Conservation (phyloP, 2,329 filamentous ascomycete genomes). For the Xylariales sp. region DNA sequence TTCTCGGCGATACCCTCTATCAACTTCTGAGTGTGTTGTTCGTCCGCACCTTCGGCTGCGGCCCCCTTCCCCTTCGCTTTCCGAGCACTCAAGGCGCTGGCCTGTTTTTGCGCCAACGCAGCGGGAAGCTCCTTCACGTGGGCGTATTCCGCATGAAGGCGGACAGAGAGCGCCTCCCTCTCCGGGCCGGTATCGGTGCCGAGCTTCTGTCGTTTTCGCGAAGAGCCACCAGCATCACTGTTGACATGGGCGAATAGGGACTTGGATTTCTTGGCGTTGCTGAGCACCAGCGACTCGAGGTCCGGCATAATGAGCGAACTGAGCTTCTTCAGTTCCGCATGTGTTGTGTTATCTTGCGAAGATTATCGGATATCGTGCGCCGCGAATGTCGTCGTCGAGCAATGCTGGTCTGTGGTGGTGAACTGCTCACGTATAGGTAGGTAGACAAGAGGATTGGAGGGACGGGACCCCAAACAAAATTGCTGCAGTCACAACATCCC, state of each 20-base stretch:
- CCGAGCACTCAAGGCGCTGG: constrained; percentile 23
- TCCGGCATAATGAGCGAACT: constrained; percentile 15
- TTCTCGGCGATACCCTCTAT: constrained; percentile 55
- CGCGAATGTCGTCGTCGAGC: too few relatives aligned
- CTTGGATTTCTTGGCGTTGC: constrained; percentile 26
- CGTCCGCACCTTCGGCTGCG: constrained; percentile 24
- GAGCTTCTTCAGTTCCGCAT: too few relatives aligned
- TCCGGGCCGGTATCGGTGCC: constrained; percentile 20
- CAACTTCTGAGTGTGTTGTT: constrained; percentile 56
- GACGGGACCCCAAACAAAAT: too few relatives aligned
- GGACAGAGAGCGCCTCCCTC: constrained; percentile 25
- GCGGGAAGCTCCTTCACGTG: constrained; percentile 24
- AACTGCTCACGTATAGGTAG: too few relatives aligned
- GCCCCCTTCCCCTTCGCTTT: constrained; percentile 23
- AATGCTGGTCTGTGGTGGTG: too few relatives aligned
- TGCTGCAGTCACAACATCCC: too few relatives aligned
- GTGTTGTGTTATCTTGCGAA: too few relatives aligned
- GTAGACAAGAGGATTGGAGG: too few relatives aligned
- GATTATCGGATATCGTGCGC: too few relatives aligned
- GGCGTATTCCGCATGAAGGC: constrained; percentile 28
- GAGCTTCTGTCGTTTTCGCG: constrained; percentile 24
- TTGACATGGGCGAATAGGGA: constrained; percentile 20
- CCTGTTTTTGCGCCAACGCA: constrained; percentile 31
- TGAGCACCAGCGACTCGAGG: constrained; percentile 22
- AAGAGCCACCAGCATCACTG: constrained; percentile 17